Conservation (phyloP, 2,329 filamentous ascomycete genomes). For the Harringtonia aguacate region DNA sequence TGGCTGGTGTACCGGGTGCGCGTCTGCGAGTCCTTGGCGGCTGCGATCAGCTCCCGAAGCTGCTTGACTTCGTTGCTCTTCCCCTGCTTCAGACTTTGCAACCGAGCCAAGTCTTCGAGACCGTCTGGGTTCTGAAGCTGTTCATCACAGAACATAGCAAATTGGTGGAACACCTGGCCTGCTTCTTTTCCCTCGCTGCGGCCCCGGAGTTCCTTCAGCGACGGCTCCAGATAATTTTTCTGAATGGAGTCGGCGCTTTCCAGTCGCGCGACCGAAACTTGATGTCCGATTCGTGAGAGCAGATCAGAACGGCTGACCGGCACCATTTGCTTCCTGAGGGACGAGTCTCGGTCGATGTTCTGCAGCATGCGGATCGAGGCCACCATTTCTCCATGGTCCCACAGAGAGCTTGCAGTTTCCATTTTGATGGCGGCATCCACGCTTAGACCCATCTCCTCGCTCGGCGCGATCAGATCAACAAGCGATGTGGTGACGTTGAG, state of each 20-base stretch:
- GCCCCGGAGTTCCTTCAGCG: slow-evolving; percentile 69
- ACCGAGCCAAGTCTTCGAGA: slow-evolving; percentile 71
- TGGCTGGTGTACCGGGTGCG: slow-evolving; percentile 48
- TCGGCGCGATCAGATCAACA: slow-evolving; percentile 63
- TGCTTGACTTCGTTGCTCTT: slow-evolving; percentile 74
- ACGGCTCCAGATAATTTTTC: slow-evolving; percentile 72
- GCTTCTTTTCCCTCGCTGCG: slow-evolving; percentile 59
- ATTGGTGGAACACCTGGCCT: slow-evolving; percentile 86
- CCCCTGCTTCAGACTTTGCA: slow-evolving; percentile 67
- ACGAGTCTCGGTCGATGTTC: slow-evolving; percentile 50
- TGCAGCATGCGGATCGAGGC: slow-evolving; percentile 85
- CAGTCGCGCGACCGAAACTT: slow-evolving; percentile 78
- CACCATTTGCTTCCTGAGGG: slow-evolving; percentile 59
- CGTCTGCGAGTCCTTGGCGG: slow-evolving; percentile 38
- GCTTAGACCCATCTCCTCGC: slow-evolving; percentile 58
- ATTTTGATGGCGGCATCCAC: slow-evolving; percentile 69
- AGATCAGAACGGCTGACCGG: slow-evolving; percentile 65
- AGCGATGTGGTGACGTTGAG: slow-evolving; percentile 76
- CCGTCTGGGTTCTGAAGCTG: slow-evolving; percentile 82
- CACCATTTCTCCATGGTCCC: slow-evolving; percentile 86
- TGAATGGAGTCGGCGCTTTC: slow-evolving; percentile 90
- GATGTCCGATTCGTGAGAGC: slow-evolving; percentile 77
- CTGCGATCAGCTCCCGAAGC: slow-evolving; percentile 49
- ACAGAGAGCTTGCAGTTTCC: slow-evolving; percentile 81
- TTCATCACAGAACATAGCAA: slow-evolving; percentile 89